Evolutionary conservation across 257 asterid genomes (phyloP).

Genomic region (Capsicum rhomboideum): DNA sequence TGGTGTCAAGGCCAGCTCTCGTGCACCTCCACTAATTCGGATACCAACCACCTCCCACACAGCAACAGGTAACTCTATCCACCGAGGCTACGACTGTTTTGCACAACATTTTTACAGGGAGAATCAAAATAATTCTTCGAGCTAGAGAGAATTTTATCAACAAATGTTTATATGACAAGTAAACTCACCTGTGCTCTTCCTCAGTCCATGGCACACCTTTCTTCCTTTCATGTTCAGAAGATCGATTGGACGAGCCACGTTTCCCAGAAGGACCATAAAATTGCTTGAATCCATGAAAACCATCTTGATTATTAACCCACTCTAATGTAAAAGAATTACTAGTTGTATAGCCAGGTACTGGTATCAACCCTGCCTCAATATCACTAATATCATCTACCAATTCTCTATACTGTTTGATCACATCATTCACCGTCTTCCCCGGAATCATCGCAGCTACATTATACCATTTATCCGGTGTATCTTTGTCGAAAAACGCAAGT

Average conservation of each 20-base stretch:
- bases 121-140: not conserved
- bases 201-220: slow-evolving; percentile 97
- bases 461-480: slow-evolving; percentile 26
- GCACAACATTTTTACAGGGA: not conserved
- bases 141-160: not conserved
- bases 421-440: slow-evolving; percentile 24
- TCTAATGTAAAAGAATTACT: slow-evolving; percentile 47
- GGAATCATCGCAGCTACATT: slow-evolving; percentile 31
- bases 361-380: slow-evolving; percentile 72
- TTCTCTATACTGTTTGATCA: slow-evolving; percentile 19
- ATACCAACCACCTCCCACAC: no score
- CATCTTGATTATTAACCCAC: slow-evolving; percentile 33
- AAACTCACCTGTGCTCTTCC: slow-evolving; percentile 77
- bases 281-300: slow-evolving; percentile 19
- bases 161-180: not conserved
- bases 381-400: slow-evolving; percentile 31
- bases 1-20: no score
- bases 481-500: slow-evolving; percentile 27
- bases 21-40: no score
- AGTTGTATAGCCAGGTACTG: slow-evolving; percentile 48
- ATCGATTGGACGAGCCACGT: slow-evolving; percentile 27
- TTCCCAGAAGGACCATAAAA: slow-evolving; percentile 36
- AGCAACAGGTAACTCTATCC: no score
- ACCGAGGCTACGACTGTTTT: no score
- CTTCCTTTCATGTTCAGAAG: slow-evolving; percentile 69